Evolutionary conservation across 2,329 filamentous ascomycete genomes (phyloP).

Genomic region (Pseudogymnoascus sp.): DNA sequence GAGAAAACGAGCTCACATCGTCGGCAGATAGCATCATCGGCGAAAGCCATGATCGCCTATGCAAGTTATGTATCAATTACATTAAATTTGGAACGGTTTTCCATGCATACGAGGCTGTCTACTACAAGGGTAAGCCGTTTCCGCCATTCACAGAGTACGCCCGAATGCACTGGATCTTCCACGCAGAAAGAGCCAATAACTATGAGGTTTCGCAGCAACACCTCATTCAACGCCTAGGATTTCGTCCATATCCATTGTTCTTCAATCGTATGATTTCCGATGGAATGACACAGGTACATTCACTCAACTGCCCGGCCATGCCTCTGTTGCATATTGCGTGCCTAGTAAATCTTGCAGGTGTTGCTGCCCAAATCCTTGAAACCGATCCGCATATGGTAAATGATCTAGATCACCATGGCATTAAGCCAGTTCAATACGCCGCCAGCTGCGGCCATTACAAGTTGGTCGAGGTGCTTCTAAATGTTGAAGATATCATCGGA

Average conservation of each 20-base stretch:
- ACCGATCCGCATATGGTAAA: not conserved
- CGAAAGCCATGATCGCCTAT: conserved; percentile 14
- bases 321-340: conserved; percentile 13
- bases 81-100: not conserved
- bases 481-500: conserved; percentile 12
- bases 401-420: conserved; percentile 9
- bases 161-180: conserved; percentile 10
- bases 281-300: no score
- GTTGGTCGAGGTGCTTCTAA: conserved; percentile 15
- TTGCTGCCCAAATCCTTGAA: not conserved
- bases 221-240: not conserved
- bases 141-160: not conserved
- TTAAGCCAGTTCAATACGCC: conserved; percentile 15
- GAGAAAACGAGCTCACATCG: not conserved
- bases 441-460: conserved; percentile 11
- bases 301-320: no score
- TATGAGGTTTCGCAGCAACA: not conserved
- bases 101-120: not conserved
- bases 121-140: not conserved
- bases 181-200: conserved; percentile 12
- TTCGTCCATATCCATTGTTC: not conserved
- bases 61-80: conserved; percentile 15
- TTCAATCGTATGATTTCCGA: no score
- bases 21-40: conserved; percentile 8
- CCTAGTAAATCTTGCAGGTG: conserved; percentile 11